phyloP scores from a whole-genome alignment of 1,284 basidiomycete genomes.

The Porogramme epimiltina region DNA sequence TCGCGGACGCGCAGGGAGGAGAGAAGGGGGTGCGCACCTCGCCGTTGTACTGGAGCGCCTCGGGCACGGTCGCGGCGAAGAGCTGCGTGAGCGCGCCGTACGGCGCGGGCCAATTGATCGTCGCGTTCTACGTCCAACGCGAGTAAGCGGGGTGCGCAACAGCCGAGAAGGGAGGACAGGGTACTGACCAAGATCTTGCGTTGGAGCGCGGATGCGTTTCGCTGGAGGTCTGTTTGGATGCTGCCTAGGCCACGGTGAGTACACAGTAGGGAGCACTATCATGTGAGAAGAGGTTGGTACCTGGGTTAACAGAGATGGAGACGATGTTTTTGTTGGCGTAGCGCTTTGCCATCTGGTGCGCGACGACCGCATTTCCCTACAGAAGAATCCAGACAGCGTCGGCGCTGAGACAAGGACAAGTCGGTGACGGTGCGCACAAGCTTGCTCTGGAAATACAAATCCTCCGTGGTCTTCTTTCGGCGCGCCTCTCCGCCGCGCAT shows the following conservation, averaged over 20 bases:
- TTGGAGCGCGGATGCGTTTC: neutral
- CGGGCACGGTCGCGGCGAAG: constrained; percentile 27
- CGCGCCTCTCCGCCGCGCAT: constrained; percentile 31
- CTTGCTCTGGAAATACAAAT: constrained; percentile 47
- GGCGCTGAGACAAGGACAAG: neutral
- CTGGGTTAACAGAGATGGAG: constrained; percentile 11
- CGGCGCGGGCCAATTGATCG: constrained; percentile 12
- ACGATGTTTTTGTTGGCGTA: neutral
- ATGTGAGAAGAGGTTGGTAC: neutral
- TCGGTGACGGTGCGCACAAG: constrained; percentile 28
- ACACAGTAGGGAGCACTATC: constrained; percentile 21
- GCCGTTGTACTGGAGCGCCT: constrained; percentile 24
- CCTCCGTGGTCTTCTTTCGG: constrained; percentile 26
- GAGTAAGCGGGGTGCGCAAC: neutral
- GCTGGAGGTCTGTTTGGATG: constrained; percentile 6
- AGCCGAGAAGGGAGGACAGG: neutral
- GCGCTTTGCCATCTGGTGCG: constrained; percentile 5
- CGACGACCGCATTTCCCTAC: constrained; percentile 2
- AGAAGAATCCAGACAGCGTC: neutral
- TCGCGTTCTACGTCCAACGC: neutral
- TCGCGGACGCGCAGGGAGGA: too few relatives aligned
- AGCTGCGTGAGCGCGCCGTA: constrained; percentile 28
- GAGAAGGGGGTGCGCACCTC: constrained; percentile 9
- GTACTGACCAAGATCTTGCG: neutral
- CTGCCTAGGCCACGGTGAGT: neutral